Percentiles rank a stretch among this genome's conserved stretches.
These are phyloP conservation scores for Neohortaea acidophila DNA, from an alignment of 495 filamentous ascomycete species.

Conservation along the genomic window DNA sequence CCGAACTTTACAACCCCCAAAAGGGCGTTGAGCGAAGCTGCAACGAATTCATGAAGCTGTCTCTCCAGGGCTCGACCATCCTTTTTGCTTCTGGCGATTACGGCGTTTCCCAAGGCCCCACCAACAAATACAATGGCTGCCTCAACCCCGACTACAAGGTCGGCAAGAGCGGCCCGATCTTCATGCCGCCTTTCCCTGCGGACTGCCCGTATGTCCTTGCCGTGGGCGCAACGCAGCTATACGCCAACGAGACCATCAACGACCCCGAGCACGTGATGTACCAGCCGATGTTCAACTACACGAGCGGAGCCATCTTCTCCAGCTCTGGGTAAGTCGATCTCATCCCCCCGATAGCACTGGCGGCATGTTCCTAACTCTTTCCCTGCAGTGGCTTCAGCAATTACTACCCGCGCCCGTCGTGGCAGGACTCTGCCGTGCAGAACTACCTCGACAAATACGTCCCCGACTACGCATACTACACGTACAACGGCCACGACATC, in stretches of 20 bases:
- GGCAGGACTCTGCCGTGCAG: constrained; percentile 39
- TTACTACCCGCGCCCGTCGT: constrained; percentile 43
- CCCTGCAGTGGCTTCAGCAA: constrained; percentile 53
- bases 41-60: constrained; percentile 32
- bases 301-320: too few relatives aligned
- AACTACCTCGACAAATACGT: constrained; percentile 9
- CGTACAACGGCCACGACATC: neutral
- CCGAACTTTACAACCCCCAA: neutral
- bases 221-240: neutral
- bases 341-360: too few relatives aligned
- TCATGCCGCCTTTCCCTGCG: neutral
- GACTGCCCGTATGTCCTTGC: neutral
- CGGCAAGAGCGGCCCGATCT: neutral
- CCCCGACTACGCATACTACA: constrained; percentile 10
- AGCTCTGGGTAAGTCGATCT: too few relatives aligned
- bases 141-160: constrained; percentile 43
- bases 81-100: constrained; percentile 30
- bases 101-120: constrained; percentile 21
- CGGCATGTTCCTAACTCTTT: too few relatives aligned
- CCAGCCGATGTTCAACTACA: too few relatives aligned
- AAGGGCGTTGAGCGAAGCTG: constrained; percentile 43
- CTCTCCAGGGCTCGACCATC: constrained; percentile 29
- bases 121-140: constrained; percentile 44
- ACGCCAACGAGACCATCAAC: neutral
- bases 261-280: neutral